Base-by-base conservation (phyloP, 257 asterid genomes). In the Schizonepeta tenuifolia region DNA sequence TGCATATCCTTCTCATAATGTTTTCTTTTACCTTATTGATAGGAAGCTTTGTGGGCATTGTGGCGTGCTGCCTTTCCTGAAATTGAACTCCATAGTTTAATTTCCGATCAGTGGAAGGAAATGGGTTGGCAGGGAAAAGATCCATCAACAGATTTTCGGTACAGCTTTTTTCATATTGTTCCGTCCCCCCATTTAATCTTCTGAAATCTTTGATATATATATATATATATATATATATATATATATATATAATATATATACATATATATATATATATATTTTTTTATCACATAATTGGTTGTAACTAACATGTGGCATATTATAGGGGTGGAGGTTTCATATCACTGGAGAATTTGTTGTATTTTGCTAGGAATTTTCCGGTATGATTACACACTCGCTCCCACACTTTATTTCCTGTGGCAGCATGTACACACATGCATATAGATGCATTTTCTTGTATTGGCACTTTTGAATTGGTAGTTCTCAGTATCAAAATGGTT, bases 61-160 rank as follows among this genome's bases (percentile, higher is more conserved):
- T 95, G 99, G 99, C 65, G 77, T 80, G 94, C 88, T 80, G 86
- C 99, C 75, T 95, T 92, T 80, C 99, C 99, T 26, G 91, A 75
- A 74, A 86, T 88, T 80, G 86, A 90, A 72, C 93, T 92, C 36
- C 74, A 26, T 55, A 86, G 96, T 80, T 79, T 92, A 81, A 86
- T 95, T 85, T 92, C 98, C 46, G 98, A 95, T 66, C 98, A 95
- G 85, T 95, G 99, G 99, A 95, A 95, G 79, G 97, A 95, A 75
- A 95, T 95, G 99, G 99, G 99, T 72, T 95, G 99, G 99, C 99
- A 95, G 81, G 99, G 99, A 61, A 95, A 95, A 87, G 99, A 95
- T 82, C 99, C 99, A 24, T 86, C 99, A 50, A 95, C 99, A 54
- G 99, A 95, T 86, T 95, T 95, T 75, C 86, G 99, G 99, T 90